Evolutionary conservation across 2,329 filamentous ascomycete genomes (phyloP).

Genomic region (Aspergillus neotritici): DNA sequence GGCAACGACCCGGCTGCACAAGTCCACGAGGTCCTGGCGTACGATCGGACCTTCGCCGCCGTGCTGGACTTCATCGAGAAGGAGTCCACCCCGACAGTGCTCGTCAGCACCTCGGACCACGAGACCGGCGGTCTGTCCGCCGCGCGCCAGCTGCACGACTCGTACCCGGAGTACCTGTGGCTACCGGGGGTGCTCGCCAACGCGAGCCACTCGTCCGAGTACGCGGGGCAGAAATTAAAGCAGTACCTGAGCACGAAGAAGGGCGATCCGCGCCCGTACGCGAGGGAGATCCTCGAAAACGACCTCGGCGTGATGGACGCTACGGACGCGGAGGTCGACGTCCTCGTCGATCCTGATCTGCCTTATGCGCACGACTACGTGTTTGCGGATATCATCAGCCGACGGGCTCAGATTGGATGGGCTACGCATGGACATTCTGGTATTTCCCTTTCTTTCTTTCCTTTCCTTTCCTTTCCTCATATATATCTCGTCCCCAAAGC

Average conservation of each 20-base stretch:
- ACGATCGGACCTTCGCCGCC: conserved; percentile 76
- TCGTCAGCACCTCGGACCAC: conserved; percentile 90
- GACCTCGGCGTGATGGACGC: conserved; percentile 74
- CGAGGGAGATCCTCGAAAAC: conserved; percentile 62
- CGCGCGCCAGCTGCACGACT: conserved; percentile 62
- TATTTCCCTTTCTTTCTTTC: conserved; percentile 17
- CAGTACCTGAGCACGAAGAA: conserved; percentile 49
- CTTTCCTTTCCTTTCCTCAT: not conserved
- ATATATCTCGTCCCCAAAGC: not conserved
- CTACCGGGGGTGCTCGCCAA: conserved; percentile 76
- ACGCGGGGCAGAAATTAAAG: conserved; percentile 59
- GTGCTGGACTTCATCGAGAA: conserved; percentile 80
- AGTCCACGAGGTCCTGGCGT: conserved; percentile 89
- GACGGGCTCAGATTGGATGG: conserved; percentile 87
- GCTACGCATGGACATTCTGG: conserved; percentile 81
- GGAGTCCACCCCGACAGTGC: conserved; percentile 64
- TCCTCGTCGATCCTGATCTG: conserved; percentile 54
- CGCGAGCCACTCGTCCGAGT: conserved; percentile 67
- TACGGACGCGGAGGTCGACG: conserved; percentile 62
- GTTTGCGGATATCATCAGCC: conserved; percentile 81
- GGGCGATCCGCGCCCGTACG: conserved; percentile 54
- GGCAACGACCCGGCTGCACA: conserved; percentile 78
- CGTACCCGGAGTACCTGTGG: conserved; percentile 70
- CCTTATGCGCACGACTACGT: conserved; percentile 52
- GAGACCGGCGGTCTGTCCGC: conserved; percentile 86